Base-by-base conservation (phyloP, 2,329 filamentous ascomycete genomes). In the Penicillium sp. region DNA sequence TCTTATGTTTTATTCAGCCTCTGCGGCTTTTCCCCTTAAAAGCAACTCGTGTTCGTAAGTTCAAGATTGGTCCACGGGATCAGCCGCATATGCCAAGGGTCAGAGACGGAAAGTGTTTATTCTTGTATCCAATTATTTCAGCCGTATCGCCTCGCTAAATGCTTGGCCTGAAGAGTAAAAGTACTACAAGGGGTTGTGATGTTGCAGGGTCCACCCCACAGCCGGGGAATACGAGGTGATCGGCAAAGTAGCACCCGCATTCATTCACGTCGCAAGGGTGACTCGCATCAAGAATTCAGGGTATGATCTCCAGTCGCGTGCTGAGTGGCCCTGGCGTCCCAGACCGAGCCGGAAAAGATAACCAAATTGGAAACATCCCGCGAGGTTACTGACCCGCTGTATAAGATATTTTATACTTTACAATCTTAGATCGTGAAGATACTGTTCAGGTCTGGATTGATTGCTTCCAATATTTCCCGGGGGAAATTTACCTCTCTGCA, bases 1-100 rank as follows among this genome's bases (percentile, higher is more conserved):
- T 31, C 42, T 45, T 45, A 45, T 45, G 42, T 45, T 31, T 45
- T 31, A 31, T 45, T 45, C 28, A 45, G 28, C 42, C 42, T 45
- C 42, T 21, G 42, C 11, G 2, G 10, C 42, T 9, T 31, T 37
- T 21, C 26, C 42, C 42, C 42, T 45, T 45, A 7, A 29, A 21
- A 26, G 13, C 9, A 31, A n/a, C 42, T 45, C 42, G 42, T 45
- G 42, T 45, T 45, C 42, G 11, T 31, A n/a, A 16, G 16, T 5
- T 19, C 10, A 45, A 31, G 14, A 29, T 45, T 45, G 42, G 42
- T 31, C 3, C 28, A 10, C 28, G 18, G 28, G 10, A 19, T 45
- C 21, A 31, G 42, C 18, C 42, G 42, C 42, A 45, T 45, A n/a
- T 3, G 26, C 42, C 26, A 45, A 45, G 26, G 18, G 5, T n/a